Base-by-base conservation (phyloP, 805 yeast species). In the Candida germanica region DNA sequence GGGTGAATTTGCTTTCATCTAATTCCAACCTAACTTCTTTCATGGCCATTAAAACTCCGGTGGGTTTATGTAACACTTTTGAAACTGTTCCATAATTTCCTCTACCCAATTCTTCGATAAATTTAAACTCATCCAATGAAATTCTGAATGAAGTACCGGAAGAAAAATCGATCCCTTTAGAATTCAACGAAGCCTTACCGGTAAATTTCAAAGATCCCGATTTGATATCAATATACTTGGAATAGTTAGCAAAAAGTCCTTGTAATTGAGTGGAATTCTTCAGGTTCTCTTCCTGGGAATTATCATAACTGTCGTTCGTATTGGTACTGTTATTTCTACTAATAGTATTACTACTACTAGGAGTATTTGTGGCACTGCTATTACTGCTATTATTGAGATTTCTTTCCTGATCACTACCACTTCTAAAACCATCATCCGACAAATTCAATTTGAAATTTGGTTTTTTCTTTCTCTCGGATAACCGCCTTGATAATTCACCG, bases 41-140 rank as follows among this genome's bases (percentile, higher is more conserved):
- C 94, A 93, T 87, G 2, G 98, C 98, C 97, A 93, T 88, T 13
- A 80, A 63, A 13, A 91, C 84, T 14, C 87, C 85, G 0, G 96
- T 88, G 9, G 98, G 98, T 53, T 81, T 87, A 60, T 93, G 97
- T 29, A 87, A 64, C 3, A 91, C 98, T 59, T 88, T 89, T 15
- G 89, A 78, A 6, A 93, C 98, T 1, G 95, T 86, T 36, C 98
- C 98, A 59, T 93, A 93, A 62, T 93, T 93, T 7, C 98, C 98
- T 31, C 91, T 77, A 2, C 98, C 98, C 30, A 93, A 66, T 59
- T 91, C 98, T 34, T 83, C 95, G 39, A 87, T 69, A 45, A 84
- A 79, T 50, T 83, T 83, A 38, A 85, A 60, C 52, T 93, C 95
- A 48, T 87, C 95, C 36, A 88, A 72, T 3, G 93, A 81, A 25